Evolutionary conservation across 2,329 filamentous ascomycete genomes (phyloP), one percentile per base, ranked within the genome.

Genomic region (Stagonosporopsis cucurbitacearum): DNA sequence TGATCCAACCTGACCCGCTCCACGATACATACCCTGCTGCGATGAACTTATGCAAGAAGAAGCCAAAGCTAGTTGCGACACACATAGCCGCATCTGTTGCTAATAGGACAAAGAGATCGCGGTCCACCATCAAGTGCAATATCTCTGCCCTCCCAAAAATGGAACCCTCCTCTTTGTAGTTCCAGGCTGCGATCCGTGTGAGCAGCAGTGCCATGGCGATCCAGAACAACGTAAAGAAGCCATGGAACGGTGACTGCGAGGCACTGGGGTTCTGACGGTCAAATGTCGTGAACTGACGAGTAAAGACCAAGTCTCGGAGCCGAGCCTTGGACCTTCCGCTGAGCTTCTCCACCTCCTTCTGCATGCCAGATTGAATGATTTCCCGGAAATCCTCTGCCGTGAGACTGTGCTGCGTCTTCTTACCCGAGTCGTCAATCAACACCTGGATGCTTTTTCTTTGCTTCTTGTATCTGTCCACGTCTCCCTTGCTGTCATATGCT

Each of bases 211-310:
- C 82, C 59, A 91, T 86, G 8, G 82, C 82, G 42, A 92, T 82
- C 89, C 90, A 93, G 72, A 92, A 92, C 0, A 94, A 78, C 0
- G 87, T 90, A 67, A 90, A 92, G 77, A 93, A 93, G 26, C 90
- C 90, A 69, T 89, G 86, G 65, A 92, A 93, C 0, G 87, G 87
- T 37, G 86, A 91, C 43, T 87, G 86, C 3, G 84, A 82, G 2
- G 85, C 84, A 1, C 78, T 77, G 5, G 82, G 80, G 67, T 92
- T 92, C 61, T 90, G 86, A 11, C 87, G 82, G 72, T 93, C 90
- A 71, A 93, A 92, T 0, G 87, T 82, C 6, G 88, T 90, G 66
- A 91, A 90, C 58, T 88, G 86, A 22, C 84, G 81, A 0, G 88
- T 91, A 69, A 92, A 93, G 47, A 90, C 84, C 40, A 91, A 77